Percentiles rank a stretch among this genome's conserved stretches.
These are phyloP conservation scores for Penicillium concentricum DNA, from an alignment of 2,329 filamentous ascomycete species.

Conservation along the genomic window DNA sequence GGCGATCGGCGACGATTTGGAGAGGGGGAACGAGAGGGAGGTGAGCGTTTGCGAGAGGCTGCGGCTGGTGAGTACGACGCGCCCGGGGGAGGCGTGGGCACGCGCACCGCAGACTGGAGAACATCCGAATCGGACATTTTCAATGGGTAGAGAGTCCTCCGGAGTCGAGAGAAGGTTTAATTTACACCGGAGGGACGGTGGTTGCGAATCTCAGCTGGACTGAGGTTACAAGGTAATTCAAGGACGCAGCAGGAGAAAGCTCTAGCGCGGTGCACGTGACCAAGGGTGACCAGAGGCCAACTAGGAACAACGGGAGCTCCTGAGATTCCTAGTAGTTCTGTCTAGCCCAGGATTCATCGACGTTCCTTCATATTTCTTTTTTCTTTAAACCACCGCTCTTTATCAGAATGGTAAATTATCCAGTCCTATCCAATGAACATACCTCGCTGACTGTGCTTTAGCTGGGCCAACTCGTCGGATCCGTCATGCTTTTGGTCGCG, in stretches of 20 bases:
- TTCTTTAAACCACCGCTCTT: conserved; percentile 10
- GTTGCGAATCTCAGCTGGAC: conserved; percentile 8
- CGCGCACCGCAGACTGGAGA: conserved; percentile 57
- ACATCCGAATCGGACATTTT: conserved; percentile 48
- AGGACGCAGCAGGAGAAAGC: conserved; percentile 16
- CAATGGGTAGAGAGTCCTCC: conserved; percentile 13
- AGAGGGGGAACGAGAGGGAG: conserved; percentile 54
- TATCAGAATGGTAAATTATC: conserved; percentile 30
- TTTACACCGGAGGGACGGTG: conserved; percentile 10
- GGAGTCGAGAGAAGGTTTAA: background rate
- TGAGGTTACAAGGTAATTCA: conserved; percentile 4
- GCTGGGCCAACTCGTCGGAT: conserved; percentile 85
- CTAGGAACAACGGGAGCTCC: conserved; percentile 20
- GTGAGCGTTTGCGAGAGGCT: conserved; percentile 57
- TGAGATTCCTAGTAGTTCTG: conserved; percentile 14
- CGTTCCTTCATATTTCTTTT: conserved; percentile 7
- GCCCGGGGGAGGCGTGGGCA: conserved; percentile 56
- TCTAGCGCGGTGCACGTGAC: conserved; percentile 21
- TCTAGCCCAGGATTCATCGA: conserved; percentile 8
- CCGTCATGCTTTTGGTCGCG: conserved; percentile 73
- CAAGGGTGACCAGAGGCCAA: conserved; percentile 17
- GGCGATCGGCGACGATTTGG: conserved; percentile 52
- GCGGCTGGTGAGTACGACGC: conserved; percentile 49
- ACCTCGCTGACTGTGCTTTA: conserved; percentile 43
- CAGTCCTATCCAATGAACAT: background rate